phyloP scores from a whole-genome alignment of 2,329 filamentous ascomycete species.

The Diaporthe vaccinii region DNA sequence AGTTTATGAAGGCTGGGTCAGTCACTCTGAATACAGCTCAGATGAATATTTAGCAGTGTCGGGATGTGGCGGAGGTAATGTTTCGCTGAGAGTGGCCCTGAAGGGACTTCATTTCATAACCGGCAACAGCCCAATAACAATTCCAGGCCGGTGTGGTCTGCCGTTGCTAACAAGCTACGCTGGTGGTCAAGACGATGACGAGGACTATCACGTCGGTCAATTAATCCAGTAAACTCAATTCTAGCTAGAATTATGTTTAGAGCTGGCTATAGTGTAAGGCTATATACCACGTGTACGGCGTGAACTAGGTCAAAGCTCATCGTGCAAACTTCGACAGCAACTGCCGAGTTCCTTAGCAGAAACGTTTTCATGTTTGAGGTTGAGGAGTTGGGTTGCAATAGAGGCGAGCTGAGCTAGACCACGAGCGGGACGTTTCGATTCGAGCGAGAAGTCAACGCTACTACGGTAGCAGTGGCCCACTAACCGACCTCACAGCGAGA shows the following conservation, averaged over 20 bases:
- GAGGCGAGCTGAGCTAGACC: background rate
- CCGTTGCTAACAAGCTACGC: background rate
- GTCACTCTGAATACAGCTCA: background rate
- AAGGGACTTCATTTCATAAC: background rate
- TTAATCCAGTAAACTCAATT: background rate
- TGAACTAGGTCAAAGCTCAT: background rate
- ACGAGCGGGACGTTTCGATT: background rate
- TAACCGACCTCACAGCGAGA: background rate
- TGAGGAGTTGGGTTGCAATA: constrained; percentile 2
- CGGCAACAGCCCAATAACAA: background rate
- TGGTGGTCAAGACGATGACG: background rate
- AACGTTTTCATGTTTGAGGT: constrained; percentile 18
- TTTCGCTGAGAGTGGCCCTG: background rate
- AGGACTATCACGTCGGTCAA: background rate
- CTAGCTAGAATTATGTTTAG: background rate
- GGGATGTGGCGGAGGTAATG: no score
- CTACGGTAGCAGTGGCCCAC: background rate
- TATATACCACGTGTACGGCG: background rate
- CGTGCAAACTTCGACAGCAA: background rate
- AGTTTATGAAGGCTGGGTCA: background rate
- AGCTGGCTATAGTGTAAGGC: background rate
- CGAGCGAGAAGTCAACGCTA: constrained; percentile 1
- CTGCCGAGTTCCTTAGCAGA: background rate
- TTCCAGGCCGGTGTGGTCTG: background rate
- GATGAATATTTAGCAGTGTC: background rate